A percentile compares a stretch with the other conserved stretches of the same genome.
Conservation (phyloP, 257 asterid species). For the Orobanche coerulescens region DNA sequence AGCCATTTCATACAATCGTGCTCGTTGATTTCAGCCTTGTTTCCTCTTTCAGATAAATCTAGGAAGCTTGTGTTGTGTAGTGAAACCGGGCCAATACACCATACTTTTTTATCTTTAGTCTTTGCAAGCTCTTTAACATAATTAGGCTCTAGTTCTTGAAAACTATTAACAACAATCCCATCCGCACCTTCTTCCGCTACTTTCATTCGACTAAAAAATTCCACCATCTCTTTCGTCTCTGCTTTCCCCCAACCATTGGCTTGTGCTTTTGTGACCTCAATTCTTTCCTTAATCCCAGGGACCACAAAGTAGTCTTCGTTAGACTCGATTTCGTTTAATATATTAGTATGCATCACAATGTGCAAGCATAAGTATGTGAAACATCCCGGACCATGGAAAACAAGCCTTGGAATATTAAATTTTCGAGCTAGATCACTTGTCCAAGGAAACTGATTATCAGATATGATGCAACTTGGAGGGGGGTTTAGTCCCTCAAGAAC, state of each 20-base stretch:
- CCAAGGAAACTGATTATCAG: conserved; percentile 37
- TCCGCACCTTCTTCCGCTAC: conserved; percentile 31
- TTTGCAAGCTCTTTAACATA: conserved; percentile 10
- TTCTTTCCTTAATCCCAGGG: conserved; percentile 29
- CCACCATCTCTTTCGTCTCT: background rate
- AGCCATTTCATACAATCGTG: conserved; percentile 39
- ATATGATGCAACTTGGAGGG: conserved; percentile 32
- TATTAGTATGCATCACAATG: conserved; percentile 15
- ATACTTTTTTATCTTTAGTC: background rate
- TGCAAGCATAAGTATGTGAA: conserved; percentile 31
- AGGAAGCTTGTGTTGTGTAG: too few species aligned
- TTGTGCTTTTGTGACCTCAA: conserved; percentile 34
- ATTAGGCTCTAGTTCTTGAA: conserved; percentile 38
- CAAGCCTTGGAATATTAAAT: conserved; percentile 30
- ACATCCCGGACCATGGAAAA: conserved; percentile 46
- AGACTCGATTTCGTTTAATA: conserved; percentile 18
- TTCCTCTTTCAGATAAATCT: conserved; percentile 29
- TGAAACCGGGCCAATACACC: background rate
- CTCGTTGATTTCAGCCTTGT: conserved; percentile 24
- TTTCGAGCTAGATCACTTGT: conserved; percentile 22
- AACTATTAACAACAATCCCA: conserved; percentile 39
- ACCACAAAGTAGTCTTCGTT: conserved; percentile 29
- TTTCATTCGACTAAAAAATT: conserved; percentile 2
- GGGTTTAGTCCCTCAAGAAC: conserved; percentile 23
- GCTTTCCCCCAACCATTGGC: conserved; percentile 21